phyloP scores from a whole-genome alignment of 768 basidiomycete species.

The Inosperma sp. region DNA sequence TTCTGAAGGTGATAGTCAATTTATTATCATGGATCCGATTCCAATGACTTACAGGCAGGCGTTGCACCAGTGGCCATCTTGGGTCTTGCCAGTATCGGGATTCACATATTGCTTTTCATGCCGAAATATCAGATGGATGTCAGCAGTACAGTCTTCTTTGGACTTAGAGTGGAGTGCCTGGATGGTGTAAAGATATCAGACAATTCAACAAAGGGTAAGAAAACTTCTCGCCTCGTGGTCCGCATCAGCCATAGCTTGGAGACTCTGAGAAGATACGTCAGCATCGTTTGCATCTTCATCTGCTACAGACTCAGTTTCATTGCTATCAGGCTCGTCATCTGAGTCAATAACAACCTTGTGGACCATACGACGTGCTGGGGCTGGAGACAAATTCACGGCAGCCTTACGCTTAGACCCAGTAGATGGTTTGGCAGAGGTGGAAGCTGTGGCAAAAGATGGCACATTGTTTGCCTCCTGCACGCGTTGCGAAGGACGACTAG shows the following conservation, averaged over 20 bases:
- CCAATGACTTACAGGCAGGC: neutral
- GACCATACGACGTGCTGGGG: neutral
- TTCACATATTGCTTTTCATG: neutral
- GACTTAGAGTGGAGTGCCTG: conserved; percentile 1
- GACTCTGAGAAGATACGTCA: conserved; percentile 1
- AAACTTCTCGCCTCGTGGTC: conserved; percentile 1
- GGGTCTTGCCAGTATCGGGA: neutral
- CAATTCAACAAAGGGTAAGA: neutral
- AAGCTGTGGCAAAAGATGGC: neutral
- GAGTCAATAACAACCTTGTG: neutral
- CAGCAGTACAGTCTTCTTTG: conserved; percentile 1
- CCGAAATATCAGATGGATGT: conserved; percentile 1
- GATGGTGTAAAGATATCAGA: conserved; percentile 1
- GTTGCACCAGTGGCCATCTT: neutral
- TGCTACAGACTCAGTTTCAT: neutral
- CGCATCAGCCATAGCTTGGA: conserved; percentile 2
- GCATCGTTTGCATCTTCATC: neutral
- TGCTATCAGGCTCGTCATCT: neutral
- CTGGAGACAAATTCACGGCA: neutral
- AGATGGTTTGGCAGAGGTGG: neutral
- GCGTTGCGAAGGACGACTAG: neutral
- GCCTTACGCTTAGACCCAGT: conserved; percentile 1
- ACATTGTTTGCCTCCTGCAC: neutral
- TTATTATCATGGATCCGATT: neutral
- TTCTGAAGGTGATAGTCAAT: neutral